phyloP scores from a whole-genome alignment of 192 early-diverging fungal species.

The Coemansia sp. region DNA sequence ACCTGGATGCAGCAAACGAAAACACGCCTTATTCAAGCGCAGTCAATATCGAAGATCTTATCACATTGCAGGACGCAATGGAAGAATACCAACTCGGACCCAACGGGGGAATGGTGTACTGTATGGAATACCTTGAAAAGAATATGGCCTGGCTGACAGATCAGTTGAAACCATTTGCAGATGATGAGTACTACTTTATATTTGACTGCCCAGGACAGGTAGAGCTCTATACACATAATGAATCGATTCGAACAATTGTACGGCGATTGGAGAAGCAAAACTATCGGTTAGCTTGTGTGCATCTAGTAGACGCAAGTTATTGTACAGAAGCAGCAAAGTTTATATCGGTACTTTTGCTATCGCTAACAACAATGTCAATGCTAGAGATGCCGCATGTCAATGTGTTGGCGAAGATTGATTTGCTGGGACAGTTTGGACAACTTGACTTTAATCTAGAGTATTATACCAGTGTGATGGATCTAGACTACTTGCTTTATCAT shows the following conservation, averaged over 20 bases:
- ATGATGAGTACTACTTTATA: slow-evolving; percentile 77
- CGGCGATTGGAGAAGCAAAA: slow-evolving; percentile 66
- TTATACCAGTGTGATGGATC: slow-evolving; percentile 93
- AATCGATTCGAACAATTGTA: slow-evolving; percentile 75
- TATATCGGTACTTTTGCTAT: slow-evolving; percentile 86
- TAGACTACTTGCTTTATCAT: slow-evolving; percentile 74
- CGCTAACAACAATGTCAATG: slow-evolving; percentile 90
- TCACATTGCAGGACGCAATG: slow-evolving; percentile 92
- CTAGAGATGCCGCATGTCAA: slow-evolving; percentile 95
- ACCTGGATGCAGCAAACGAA: slow-evolving; percentile 98
- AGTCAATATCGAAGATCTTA: slow-evolving; percentile 83
- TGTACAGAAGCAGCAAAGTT: slow-evolving; percentile 90
- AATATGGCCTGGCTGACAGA: slow-evolving; percentile 92
- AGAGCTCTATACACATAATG: slow-evolving; percentile 95
- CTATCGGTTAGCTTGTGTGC: slow-evolving; percentile 69
- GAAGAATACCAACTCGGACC: slow-evolving; percentile 86
- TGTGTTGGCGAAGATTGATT: slow-evolving; percentile 93
- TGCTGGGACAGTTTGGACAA: slow-evolving; percentile 75
- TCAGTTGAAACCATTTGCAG: slow-evolving; percentile 55
- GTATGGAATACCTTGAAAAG: slow-evolving; percentile 88
- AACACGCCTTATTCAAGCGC: slow-evolving; percentile 78
- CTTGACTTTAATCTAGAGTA: slow-evolving; percentile 85
- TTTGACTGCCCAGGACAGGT: slow-evolving; percentile 98
- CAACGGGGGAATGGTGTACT: slow-evolving; percentile 96
- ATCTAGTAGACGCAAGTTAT: slow-evolving; percentile 90